A percentile compares a stretch with the other conserved stretches of the same genome.
phyloP scores from a whole-genome alignment of 495 filamentous ascomycete genomes.

The Neurospora sp. region DNA sequence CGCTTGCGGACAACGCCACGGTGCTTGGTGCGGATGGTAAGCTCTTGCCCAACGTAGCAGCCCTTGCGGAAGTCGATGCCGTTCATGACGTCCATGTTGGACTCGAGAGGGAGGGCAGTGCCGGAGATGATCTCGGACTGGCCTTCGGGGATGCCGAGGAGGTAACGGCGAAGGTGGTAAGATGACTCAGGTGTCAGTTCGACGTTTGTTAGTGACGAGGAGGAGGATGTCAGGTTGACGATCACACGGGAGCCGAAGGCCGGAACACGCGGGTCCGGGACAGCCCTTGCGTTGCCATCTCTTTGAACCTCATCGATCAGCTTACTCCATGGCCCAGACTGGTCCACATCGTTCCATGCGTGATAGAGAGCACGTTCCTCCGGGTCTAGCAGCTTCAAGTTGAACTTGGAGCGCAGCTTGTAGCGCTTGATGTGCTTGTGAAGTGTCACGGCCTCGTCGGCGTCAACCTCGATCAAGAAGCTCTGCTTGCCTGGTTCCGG shows the following conservation, averaged over 20 bases:
- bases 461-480: constrained; percentile 80
- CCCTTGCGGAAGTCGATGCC: constrained; percentile 91
- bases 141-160: constrained; percentile 77
- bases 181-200: constrained; percentile 22
- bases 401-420: constrained; percentile 72
- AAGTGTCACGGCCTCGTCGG: constrained; percentile 47
- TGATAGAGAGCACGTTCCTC: constrained; percentile 58
- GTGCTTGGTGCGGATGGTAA: constrained; percentile 90
- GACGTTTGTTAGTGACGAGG: constrained; percentile 9
- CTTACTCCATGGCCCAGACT: not conserved
- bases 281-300: constrained; percentile 9
- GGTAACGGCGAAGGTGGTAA: constrained; percentile 63
- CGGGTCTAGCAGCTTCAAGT: constrained; percentile 50
- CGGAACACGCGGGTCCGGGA: constrained; percentile 55
- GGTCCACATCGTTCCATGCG: constrained; percentile 39
- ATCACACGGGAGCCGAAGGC: constrained; percentile 49
- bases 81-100: constrained; percentile 70
- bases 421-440: constrained; percentile 66
- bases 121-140: constrained; percentile 31
- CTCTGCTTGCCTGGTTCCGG: constrained; percentile 33
- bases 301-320: not conserved
- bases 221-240: constrained; percentile 24
- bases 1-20: constrained; percentile 87
- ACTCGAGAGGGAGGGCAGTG: constrained; percentile 22
- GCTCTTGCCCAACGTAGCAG: constrained; percentile 93